A percentile compares a stretch with the other conserved stretches of the same genome.
These are phyloP conservation scores for Eurotiales sp. DNA, from an alignment of 2,329 filamentous ascomycete species.

Conservation along the genomic window DNA sequence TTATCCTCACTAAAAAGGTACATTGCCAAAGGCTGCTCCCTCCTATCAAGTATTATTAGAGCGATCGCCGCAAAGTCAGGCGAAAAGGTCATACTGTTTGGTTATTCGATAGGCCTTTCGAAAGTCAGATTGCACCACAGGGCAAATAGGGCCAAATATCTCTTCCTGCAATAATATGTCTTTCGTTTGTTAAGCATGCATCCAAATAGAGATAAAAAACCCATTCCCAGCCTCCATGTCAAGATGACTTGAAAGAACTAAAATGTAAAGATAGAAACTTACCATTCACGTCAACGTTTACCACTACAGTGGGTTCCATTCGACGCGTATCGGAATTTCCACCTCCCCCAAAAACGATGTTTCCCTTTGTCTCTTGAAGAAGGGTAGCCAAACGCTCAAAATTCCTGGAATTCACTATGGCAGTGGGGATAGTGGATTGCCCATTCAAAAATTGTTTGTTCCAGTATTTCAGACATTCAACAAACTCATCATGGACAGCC, in stretches of 20 bases:
- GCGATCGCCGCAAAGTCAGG: too few species aligned
- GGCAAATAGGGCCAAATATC: constrained; percentile 44
- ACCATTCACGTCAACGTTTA: constrained; percentile 30
- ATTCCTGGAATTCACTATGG: constrained; percentile 43
- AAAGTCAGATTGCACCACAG: constrained; percentile 29
- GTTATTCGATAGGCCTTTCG: constrained; percentile 1
- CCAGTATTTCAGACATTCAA: constrained; percentile 31
- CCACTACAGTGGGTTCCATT: constrained; percentile 40
- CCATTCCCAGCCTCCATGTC: too few species aligned
- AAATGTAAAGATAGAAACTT: neutral
- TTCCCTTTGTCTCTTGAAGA: constrained; percentile 35
- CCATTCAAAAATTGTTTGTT: constrained; percentile 30
- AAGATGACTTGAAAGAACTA: too few species aligned
- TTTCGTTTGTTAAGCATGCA: neutral
- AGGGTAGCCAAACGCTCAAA: constrained; percentile 40
- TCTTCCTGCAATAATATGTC: constrained; percentile 44
- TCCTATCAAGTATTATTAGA: neutral
- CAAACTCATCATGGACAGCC: constrained; percentile 34
- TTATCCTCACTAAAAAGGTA: constrained; percentile 41
- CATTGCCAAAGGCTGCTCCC: constrained; percentile 34
- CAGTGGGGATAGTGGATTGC: constrained; percentile 23
- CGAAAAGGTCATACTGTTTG: constrained; percentile 4
- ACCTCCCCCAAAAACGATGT: constrained; percentile 34
- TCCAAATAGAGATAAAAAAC: too few species aligned
- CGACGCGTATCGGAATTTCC: constrained; percentile 26